These are phyloP conservation scores for Zygotorulaspora florentina DNA, from an alignment of 805 yeast genomes.

Conservation along the genomic window DNA sequence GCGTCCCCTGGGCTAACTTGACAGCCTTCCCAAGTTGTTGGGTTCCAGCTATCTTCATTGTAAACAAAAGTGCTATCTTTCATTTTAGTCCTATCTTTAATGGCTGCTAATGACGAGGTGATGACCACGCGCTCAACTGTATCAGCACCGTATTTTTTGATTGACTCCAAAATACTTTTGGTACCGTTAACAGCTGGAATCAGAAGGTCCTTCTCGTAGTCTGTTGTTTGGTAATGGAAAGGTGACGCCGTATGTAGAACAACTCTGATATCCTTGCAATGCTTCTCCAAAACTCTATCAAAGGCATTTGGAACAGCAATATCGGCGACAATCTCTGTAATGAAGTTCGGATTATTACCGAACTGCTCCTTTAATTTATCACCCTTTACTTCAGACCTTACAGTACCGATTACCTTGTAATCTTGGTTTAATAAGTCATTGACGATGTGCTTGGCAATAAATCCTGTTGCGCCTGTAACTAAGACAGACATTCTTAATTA, in stretches of 20 bases:
- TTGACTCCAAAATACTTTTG: constrained; percentile 47
- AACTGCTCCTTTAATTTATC: constrained; percentile 31
- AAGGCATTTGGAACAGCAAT: constrained; percentile 45
- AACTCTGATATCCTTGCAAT: constrained; percentile 47
- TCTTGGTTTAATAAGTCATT: constrained; percentile 37
- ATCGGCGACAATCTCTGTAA: constrained; percentile 46
- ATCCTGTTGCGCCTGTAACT: constrained; percentile 50
- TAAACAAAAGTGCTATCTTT: constrained; percentile 36
- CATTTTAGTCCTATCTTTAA: constrained; percentile 37
- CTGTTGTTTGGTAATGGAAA: constrained; percentile 42
- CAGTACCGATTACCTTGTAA: constrained; percentile 44
- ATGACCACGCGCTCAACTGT: constrained; percentile 46
- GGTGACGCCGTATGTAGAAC: constrained; percentile 65
- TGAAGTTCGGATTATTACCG: constrained; percentile 33
- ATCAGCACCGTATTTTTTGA: constrained; percentile 39
- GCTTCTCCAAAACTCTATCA: constrained; percentile 41
- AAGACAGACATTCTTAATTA: constrained; percentile 28
- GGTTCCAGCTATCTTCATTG: constrained; percentile 51
- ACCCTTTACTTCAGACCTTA: constrained; percentile 40
- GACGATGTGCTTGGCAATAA: constrained; percentile 44
- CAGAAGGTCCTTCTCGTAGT: constrained; percentile 46
- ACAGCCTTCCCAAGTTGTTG: constrained; percentile 47
- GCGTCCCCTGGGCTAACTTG: constrained; percentile 38
- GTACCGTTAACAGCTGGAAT: constrained; percentile 58
- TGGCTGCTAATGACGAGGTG: constrained; percentile 51